Base-by-base conservation (phyloP, 2,329 filamentous ascomycete genomes). In the Colletotrichum siamense region DNA sequence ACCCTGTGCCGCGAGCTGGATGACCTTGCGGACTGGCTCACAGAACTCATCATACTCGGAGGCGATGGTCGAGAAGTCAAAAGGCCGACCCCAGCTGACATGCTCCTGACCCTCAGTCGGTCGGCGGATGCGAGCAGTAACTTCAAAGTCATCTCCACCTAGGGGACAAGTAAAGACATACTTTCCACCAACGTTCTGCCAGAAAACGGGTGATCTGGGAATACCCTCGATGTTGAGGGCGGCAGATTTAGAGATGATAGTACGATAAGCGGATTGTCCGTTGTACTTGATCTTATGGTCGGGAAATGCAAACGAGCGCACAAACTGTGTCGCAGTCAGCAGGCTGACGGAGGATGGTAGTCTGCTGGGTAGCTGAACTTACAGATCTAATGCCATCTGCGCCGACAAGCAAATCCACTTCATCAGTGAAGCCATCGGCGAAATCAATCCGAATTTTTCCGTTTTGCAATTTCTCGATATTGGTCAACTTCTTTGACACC, bases 381-480 rank as follows among this genome's bases (percentile, higher is more conserved):
- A 88, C 86, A 6, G 88, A 90, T 73, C 88, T 85, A 68, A 90
- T 90, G 4, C 89, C 88, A 78, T 91, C 88, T 6, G 88, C 89
- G 0, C 89, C 89, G 3, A 91, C 84, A 1, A 91, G 83, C 1
- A 91, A 79, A 76, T 90, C 88, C 4, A 85, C 85, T 18, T 84
- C 80, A 4, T 84, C 85, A 1, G 62, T 68, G 6, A 79, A 79
- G 5, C 86, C 85, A 77, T 91, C 89, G 15, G 86, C 83, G 73
- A 92, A 91, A 0, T 73, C 63, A 12, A 91, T 81, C 5, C 81
- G 77, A 2, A 89, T 81, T 6, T 86, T 87, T 1, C 79, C 80
- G 16, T 73, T 78, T 0, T 81, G 79, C 3, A 86, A 75, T 65
- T 90, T 82, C 5, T 86, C 80, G 3, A 91, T 78, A 1, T 77